These are phyloP conservation scores for Dimocarpus longan DNA, from an alignment of 345 rosid species.

Conservation along the genomic window DNA sequence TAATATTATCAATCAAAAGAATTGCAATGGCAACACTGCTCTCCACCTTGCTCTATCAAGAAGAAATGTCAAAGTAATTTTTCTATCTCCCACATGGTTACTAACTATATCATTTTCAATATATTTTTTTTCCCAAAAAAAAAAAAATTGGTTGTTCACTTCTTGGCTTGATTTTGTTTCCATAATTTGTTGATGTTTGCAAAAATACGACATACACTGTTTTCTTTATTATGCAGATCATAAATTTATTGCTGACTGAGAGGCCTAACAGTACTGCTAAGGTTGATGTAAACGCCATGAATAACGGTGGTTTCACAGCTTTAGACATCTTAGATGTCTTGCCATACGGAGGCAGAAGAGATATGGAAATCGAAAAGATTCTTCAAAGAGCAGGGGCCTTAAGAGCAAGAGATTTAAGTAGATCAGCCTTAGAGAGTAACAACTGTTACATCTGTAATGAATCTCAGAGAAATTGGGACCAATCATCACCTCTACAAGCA, in stretches of 20 bases:
- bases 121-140: too few relatives aligned
- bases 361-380: not conserved
- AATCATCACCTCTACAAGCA: not conserved
- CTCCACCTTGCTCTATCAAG: conserved; percentile 4
- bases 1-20: not conserved
- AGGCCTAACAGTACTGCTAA: not conserved
- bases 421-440: not conserved
- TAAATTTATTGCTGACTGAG: not conserved
- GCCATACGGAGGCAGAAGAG: not conserved
- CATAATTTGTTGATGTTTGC: too few relatives aligned
- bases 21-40: not conserved
- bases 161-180: not conserved
- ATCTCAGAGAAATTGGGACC: not conserved
- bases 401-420: not conserved
- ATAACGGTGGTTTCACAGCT: conserved; percentile 12
- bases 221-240: not conserved
- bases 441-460: not conserved
- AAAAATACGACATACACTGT: not conserved
- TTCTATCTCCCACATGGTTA: not conserved
- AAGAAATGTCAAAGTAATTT: not conserved
- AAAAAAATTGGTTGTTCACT: not conserved
- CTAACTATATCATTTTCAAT: too few relatives aligned
- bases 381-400: not conserved
- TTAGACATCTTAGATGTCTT: conserved; percentile 11
- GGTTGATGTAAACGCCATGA: conserved; percentile 15